A percentile compares a stretch with the other conserved stretches of the same genome.
phyloP scores from a whole-genome alignment of 352 stramenopile species.

The Pythium brassicae region DNA sequence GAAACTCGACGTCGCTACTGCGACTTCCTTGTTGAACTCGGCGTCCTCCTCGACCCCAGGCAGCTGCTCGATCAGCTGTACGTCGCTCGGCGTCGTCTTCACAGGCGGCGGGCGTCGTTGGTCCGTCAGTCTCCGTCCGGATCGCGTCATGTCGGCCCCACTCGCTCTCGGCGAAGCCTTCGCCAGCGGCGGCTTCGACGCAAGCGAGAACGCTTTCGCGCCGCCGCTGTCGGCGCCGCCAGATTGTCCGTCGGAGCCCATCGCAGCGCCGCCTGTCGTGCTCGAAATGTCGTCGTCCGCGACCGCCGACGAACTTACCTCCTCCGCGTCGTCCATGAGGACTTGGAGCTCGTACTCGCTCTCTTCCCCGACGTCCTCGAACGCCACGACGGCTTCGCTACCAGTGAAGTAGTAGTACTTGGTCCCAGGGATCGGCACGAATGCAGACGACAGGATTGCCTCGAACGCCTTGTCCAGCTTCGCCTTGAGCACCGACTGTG shows the following conservation, averaged over 20 bases:
- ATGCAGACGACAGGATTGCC: conserved; percentile 49
- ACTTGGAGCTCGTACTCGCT: conserved; percentile 58
- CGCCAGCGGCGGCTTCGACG: conserved; percentile 14
- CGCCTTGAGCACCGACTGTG: conserved; percentile 47
- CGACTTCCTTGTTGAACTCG: conserved; percentile 83
- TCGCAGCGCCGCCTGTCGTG: not conserved
- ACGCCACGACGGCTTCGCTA: conserved; percentile 43
- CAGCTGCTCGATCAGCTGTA: conserved; percentile 26
- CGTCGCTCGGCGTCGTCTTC: conserved; percentile 20
- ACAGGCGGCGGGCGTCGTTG: conserved; percentile 18
- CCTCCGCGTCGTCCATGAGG: conserved; percentile 58
- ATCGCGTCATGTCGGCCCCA: not conserved
- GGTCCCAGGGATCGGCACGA: conserved; percentile 61
- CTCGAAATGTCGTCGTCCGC: conserved; percentile 9
- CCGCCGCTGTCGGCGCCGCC: not conserved
- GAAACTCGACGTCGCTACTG: conserved; percentile 75
- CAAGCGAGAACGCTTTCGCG: conserved; percentile 7
- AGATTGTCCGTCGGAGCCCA: not conserved
- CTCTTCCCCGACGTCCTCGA: conserved; percentile 48
- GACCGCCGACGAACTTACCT: conserved; percentile 24
- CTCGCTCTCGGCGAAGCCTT: conserved; percentile 7
- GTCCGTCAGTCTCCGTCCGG: conserved; percentile 12
- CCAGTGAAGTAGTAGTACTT: conserved; percentile 85
- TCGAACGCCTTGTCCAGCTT: conserved; percentile 73
- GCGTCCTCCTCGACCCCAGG: conserved; percentile 59